Percentiles rank a stretch among this genome's conserved stretches.
phyloP scores from a whole-genome alignment of 192 early-diverging fungal genomes.

The Funneliformis mosseae region DNA sequence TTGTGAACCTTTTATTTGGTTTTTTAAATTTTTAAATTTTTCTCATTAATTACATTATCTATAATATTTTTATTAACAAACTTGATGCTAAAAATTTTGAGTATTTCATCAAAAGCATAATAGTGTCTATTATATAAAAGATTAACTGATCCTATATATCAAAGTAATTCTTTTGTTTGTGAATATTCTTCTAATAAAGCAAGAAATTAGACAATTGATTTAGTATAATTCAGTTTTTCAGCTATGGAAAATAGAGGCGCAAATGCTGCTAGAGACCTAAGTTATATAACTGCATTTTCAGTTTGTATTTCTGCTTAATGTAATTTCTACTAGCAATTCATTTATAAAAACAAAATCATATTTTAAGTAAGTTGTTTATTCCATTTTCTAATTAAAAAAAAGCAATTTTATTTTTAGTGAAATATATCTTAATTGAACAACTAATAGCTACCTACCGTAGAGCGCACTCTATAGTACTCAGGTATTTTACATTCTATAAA shows the following conservation, averaged over 20 bases:
- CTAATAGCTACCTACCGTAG: too few relatives aligned
- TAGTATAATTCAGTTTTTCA: background rate
- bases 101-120: constrained; percentile 17
- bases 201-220: background rate
- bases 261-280: background rate
- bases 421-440: too few relatives aligned
- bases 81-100: background rate
- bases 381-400: too few relatives aligned
- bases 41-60: background rate
- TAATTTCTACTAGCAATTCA: too few relatives aligned
- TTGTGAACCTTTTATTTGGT: constrained; percentile 7
- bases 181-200: background rate
- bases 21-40: background rate
- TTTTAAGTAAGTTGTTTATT: too few relatives aligned
- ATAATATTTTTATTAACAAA: constrained; percentile 12
- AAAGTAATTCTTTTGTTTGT: background rate
- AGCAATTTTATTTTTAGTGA: too few relatives aligned
- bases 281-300: too few relatives aligned
- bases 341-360: too few relatives aligned
- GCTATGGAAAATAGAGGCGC: background rate
- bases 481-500: too few relatives aligned
- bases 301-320: too few relatives aligned
- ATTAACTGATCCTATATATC: background rate
- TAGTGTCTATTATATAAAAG: background rate
- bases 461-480: too few relatives aligned